These are phyloP conservation scores for Saccharomycopsis amapae DNA, from an alignment of 805 yeast species.

Conservation along the genomic window DNA sequence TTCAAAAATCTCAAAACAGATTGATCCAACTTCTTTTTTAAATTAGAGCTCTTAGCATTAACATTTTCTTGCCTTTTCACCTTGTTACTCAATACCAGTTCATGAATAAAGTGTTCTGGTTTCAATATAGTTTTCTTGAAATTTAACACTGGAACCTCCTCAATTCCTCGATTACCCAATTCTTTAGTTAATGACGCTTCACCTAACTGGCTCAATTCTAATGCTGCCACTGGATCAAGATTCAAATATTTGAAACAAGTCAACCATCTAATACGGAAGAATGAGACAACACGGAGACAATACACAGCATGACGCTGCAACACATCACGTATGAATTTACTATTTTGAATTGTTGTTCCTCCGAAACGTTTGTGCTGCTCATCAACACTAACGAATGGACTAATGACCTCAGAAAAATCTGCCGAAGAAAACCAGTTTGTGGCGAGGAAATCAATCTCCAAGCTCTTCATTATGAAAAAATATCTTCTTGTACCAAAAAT, in stretches of 20 bases:
- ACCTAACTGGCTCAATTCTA: background rate
- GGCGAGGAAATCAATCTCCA: constrained; percentile 2
- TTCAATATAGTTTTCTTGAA: constrained; percentile 12
- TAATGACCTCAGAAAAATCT: constrained; percentile 3
- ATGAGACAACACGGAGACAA: constrained; percentile 9
- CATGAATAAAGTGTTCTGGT: constrained; percentile 14
- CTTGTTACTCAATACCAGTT: background rate
- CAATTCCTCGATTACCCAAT: background rate
- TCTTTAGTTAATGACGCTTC: background rate
- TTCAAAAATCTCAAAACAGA: background rate
- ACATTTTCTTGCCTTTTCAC: background rate
- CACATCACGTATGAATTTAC: background rate
- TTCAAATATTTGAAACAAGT: constrained; percentile 8
- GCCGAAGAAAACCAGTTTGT: background rate
- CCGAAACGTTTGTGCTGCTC: background rate
- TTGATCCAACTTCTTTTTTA: no score
- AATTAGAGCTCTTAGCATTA: no score
- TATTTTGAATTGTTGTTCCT: background rate
- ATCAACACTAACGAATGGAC: no score
- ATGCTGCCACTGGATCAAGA: constrained; percentile 1
- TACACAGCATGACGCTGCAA: constrained; percentile 5
- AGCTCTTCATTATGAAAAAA: constrained; percentile 2
- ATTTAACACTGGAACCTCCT: constrained; percentile 7
- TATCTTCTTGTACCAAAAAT: constrained; percentile 4
- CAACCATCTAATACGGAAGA: constrained; percentile 8